phyloP scores from a whole-genome alignment of 306 rosid species.

The Vachellia collinsii region DNA sequence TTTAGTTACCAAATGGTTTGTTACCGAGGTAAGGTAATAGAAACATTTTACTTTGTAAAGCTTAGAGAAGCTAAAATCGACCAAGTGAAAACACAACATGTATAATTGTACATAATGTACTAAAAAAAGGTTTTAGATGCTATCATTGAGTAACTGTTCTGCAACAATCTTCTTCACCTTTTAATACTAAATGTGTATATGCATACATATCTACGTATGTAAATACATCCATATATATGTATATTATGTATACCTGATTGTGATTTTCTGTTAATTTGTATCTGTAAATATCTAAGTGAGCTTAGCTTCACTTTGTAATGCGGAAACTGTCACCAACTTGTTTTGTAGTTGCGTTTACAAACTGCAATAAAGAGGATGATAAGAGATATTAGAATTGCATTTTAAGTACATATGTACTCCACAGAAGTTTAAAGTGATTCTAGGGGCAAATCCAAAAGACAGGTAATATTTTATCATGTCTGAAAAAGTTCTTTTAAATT shows the following conservation, averaged over 20 bases:
- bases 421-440: neutral
- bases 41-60: neutral
- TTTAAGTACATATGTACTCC: neutral
- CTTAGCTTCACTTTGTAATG: constrained; percentile 52
- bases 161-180: constrained; percentile 8
- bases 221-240: neutral
- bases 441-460: neutral
- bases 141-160: neutral
- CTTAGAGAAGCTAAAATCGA: neutral
- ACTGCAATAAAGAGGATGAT: constrained; percentile 47
- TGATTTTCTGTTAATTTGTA: constrained; percentile 5
- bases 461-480: neutral
- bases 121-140: neutral
- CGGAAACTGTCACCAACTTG: constrained; percentile 63
- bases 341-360: constrained; percentile 56
- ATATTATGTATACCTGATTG: neutral
- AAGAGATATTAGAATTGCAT: constrained; percentile 8
- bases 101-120: too few relatives aligned
- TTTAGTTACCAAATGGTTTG: too few relatives aligned
- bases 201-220: neutral
- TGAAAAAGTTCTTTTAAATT: neutral
- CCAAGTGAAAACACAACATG: neutral
- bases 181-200: neutral
- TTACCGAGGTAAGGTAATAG: neutral
- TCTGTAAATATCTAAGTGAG: neutral